Evolutionary conservation across 306 rosid genomes (phyloP).

Genomic region (Cucumis melo): DNA sequence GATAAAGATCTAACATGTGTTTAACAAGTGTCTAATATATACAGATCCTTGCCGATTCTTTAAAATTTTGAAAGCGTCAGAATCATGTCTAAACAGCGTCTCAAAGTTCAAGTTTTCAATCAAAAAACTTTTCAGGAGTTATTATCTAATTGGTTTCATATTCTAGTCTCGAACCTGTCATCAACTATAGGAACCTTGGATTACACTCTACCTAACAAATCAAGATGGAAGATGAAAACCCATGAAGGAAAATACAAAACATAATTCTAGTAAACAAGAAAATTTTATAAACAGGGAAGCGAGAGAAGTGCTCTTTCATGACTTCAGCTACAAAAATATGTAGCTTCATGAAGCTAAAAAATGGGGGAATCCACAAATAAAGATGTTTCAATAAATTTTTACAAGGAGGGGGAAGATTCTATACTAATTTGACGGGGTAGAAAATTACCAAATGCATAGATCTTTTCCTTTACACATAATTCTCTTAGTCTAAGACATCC

Average conservation of each 20-base stretch:
- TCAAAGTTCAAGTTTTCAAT: not conserved
- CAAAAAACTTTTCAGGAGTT: not conserved
- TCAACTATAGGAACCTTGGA: not conserved
- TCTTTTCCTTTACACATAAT: not conserved
- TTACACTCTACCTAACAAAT: not conserved
- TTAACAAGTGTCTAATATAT: not conserved
- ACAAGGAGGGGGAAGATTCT: not conserved
- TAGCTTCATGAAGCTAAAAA: not conserved
- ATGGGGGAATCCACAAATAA: not conserved
- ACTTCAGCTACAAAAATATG: not conserved
- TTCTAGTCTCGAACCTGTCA: not conserved
- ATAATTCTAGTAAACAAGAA: not conserved
- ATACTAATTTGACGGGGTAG: not conserved
- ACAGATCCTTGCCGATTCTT: not conserved
- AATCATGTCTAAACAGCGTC: not conserved
- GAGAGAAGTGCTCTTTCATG: not conserved
- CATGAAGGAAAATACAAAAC: not conserved
- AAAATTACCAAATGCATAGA: not conserved
- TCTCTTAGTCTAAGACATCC: not conserved
- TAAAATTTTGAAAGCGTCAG: not conserved
- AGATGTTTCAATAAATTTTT: not conserved
- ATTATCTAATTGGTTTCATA: not conserved
- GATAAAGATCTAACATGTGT: not conserved
- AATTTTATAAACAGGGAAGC: not conserved
- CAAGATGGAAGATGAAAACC: not conserved